Conservation (phyloP, 306 rosid species). For the Vigna hirtella region DNA sequence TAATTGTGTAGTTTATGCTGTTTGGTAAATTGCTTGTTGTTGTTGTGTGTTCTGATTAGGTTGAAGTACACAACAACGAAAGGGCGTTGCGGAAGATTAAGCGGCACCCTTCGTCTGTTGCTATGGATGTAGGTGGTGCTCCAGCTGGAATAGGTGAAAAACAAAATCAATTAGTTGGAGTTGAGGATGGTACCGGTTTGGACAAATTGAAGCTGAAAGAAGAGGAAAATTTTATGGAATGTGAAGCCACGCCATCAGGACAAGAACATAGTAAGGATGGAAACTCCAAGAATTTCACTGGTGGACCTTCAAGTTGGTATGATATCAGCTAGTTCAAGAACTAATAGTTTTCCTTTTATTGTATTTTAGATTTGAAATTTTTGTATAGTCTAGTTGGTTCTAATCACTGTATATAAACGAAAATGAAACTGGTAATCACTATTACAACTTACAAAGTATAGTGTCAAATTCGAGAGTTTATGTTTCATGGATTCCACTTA, state of each 20-base stretch:
- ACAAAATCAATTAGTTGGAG: constrained; percentile 42
- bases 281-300: constrained; percentile 59
- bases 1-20: constrained; percentile 2
- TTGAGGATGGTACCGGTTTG: constrained; percentile 21
- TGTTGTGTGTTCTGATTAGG: constrained; percentile 54
- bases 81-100: constrained; percentile 79
- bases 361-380: constrained; percentile 14
- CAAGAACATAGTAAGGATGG: constrained; percentile 52
- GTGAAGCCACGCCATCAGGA: constrained; percentile 52
- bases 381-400: constrained; percentile 35
- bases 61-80: constrained; percentile 64
- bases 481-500: not conserved
- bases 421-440: not conserved
- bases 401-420: not conserved
- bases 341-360: constrained; percentile 40
- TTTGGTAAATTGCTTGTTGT: constrained; percentile 31
- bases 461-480: not conserved
- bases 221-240: constrained; percentile 46
- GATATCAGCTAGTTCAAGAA: constrained; percentile 33
- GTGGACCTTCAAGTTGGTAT: constrained; percentile 94
- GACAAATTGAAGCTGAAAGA: constrained; percentile 52
- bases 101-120: constrained; percentile 59
- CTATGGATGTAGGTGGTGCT: constrained; percentile 59
- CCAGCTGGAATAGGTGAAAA: constrained; percentile 40
- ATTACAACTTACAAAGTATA: not conserved